phyloP scores from a whole-genome alignment of 2,329 filamentous ascomycete species.

The Nemania serpens region DNA sequence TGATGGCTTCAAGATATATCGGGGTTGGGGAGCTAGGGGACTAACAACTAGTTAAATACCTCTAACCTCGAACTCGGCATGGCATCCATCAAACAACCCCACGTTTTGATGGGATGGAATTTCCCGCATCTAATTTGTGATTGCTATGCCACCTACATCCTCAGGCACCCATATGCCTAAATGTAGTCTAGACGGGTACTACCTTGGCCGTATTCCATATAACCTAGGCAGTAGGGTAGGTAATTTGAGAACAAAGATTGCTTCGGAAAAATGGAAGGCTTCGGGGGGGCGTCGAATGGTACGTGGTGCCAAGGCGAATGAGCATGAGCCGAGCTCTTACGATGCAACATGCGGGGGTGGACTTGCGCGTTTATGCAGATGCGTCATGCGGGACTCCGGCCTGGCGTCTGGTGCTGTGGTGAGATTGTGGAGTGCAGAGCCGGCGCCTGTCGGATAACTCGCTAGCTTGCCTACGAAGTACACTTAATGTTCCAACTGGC shows the following conservation, averaged over 20 bases:
- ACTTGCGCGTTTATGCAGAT: conserved; percentile 15
- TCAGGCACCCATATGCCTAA: too few relatives aligned
- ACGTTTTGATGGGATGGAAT: not conserved
- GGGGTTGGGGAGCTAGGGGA: too few relatives aligned
- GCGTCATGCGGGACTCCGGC: conserved; percentile 11
- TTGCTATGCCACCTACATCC: too few relatives aligned
- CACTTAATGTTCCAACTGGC: too few relatives aligned
- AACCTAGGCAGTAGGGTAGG: not conserved
- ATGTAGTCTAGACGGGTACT: not conserved
- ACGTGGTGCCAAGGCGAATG: conserved; percentile 1
- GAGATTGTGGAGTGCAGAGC: conserved; percentile 5
- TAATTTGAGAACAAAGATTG: not conserved
- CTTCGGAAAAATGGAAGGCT: conserved; percentile 13
- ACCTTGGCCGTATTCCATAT: not conserved
- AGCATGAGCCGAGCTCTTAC: conserved; percentile 28
- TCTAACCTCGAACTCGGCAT: too few relatives aligned
- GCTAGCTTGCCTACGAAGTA: too few relatives aligned
- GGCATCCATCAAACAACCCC: not conserved
- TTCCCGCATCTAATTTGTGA: not conserved
- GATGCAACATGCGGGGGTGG: conserved; percentile 20
- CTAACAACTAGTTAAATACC: too few relatives aligned
- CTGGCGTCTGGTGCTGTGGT: not conserved
- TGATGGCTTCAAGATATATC: too few relatives aligned
- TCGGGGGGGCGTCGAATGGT: conserved; percentile 11
- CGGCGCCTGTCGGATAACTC: not conserved